phyloP scores from a whole-genome alignment of 2,329 filamentous ascomycete genomes.

The Hypoxylon rubiginosum region DNA sequence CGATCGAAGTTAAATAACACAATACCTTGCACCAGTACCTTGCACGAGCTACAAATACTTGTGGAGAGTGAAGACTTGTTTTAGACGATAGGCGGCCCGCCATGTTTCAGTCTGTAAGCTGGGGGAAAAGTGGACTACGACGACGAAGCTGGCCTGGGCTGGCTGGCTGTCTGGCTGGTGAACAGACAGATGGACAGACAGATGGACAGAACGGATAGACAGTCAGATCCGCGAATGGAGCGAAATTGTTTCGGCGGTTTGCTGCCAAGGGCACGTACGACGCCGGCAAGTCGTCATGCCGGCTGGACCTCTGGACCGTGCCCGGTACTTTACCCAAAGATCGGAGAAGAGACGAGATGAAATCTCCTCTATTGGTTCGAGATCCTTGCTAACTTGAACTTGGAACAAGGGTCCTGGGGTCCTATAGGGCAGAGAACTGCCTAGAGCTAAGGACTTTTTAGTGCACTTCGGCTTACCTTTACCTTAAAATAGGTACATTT shows the following conservation, averaged over 20 bases:
- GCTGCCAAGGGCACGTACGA: slow-evolving; percentile 38
- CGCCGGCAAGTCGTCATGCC: slow-evolving; percentile 37
- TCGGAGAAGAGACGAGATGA: slow-evolving; percentile 10
- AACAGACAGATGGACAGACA: too few relatives aligned
- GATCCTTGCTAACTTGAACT: neutral
- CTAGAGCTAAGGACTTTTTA: slow-evolving; percentile 2
- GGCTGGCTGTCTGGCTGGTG: too few relatives aligned
- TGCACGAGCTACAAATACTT: slow-evolving; percentile 9
- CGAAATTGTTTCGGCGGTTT: slow-evolving; percentile 39
- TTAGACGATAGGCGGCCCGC: slow-evolving; percentile 35
- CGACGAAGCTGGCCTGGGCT: too few relatives aligned
- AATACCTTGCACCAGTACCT: too few relatives aligned
- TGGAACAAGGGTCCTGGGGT: too few relatives aligned
- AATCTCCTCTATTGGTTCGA: slow-evolving; percentile 18
- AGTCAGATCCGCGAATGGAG: slow-evolving; percentile 17
- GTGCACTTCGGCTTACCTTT: slow-evolving; percentile 3
- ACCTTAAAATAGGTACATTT: neutral
- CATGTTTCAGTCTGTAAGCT: slow-evolving; percentile 38
- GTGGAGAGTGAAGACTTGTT: slow-evolving; percentile 25
- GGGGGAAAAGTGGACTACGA: slow-evolving; percentile 36
- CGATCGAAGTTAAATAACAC: slow-evolving; percentile 2
- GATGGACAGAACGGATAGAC: neutral
- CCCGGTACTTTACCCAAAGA: slow-evolving; percentile 24
- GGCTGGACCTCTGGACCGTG: slow-evolving; percentile 27
- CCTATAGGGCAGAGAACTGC: slow-evolving; percentile 4